A percentile compares a stretch with the other conserved stretches of the same genome.
These are phyloP conservation scores for Candida quercuum DNA, from an alignment of 805 yeast species.

Conservation along the genomic window DNA sequence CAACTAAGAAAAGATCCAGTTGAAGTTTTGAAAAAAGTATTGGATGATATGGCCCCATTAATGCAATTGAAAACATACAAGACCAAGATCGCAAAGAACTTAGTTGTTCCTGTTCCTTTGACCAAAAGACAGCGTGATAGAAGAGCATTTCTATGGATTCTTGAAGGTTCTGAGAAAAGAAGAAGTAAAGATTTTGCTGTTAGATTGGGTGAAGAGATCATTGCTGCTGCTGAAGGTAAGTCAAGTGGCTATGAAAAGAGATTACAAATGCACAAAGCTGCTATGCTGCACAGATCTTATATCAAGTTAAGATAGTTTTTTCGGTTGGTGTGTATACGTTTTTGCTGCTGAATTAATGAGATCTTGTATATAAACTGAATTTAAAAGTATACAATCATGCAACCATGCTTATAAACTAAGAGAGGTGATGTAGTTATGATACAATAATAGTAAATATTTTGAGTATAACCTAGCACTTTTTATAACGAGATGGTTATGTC, in stretches of 20 bases:
- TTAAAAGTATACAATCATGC: too few relatives aligned
- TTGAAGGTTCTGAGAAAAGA: constrained; percentile 78
- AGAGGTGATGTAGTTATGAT: too few relatives aligned
- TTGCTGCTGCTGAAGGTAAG: constrained; percentile 71
- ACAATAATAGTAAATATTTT: too few relatives aligned
- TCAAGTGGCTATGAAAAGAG: constrained; percentile 82
- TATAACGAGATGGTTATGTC: too few relatives aligned
- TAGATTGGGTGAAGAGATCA: constrained; percentile 84
- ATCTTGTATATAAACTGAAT: too few relatives aligned
- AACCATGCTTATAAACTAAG: too few relatives aligned
- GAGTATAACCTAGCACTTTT: too few relatives aligned
- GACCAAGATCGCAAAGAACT: constrained; percentile 82
- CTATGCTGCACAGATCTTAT: constrained; percentile 85
- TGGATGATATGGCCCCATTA: constrained; percentile 82
- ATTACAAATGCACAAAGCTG: constrained; percentile 76
- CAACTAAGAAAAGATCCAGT: constrained; percentile 78
- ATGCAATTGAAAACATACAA: constrained; percentile 70
- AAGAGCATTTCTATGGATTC: constrained; percentile 85
- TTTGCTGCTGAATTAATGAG: too few relatives aligned
- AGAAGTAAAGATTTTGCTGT: constrained; percentile 79
- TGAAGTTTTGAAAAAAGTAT: constrained; percentile 59
- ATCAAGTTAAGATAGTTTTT: constrained; percentile 36
- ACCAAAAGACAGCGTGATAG: constrained; percentile 78
- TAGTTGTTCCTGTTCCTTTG: constrained; percentile 77
- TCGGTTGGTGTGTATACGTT: too few relatives aligned